Evolutionary conservation across 306 rosid genomes (phyloP).

Genomic region (Quercus parvula): DNA sequence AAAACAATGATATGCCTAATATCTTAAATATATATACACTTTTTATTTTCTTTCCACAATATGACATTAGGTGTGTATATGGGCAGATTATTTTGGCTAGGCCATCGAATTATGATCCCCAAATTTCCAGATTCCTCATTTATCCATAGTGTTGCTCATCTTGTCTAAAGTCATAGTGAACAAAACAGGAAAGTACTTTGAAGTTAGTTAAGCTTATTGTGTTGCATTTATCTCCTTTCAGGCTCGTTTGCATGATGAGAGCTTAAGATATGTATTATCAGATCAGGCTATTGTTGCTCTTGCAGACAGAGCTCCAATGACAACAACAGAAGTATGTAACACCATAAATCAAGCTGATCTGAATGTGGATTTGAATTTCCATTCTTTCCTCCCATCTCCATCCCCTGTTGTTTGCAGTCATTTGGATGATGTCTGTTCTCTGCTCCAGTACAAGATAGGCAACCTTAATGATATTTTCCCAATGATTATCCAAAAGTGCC

Average conservation of each 20-base stretch:
- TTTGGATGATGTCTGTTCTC: constrained; percentile 50
- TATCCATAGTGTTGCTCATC: neutral
- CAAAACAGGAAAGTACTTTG: constrained; percentile 7
- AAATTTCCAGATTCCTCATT: neutral
- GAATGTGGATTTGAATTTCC: constrained; percentile 46
- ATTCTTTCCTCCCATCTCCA: constrained; percentile 47
- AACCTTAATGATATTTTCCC: constrained; percentile 49
- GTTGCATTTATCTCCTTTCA: constrained; percentile 41
- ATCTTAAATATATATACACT: neutral
- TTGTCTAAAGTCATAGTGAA: neutral
- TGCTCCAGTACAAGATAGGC: constrained; percentile 52
- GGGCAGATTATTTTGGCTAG: neutral
- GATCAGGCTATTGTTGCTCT: constrained; percentile 81
- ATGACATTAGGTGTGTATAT: neutral
- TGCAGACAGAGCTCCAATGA: constrained; percentile 51
- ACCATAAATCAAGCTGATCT: constrained; percentile 57
- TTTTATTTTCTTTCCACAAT: neutral
- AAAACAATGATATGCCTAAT: neutral
- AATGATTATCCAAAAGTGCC: constrained; percentile 67
- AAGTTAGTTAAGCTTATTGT: constrained; percentile 20
- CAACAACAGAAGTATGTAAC: constrained; percentile 38
- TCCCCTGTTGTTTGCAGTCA: constrained; percentile 80
- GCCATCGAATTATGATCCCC: neutral
- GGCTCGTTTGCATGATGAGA: constrained; percentile 97
- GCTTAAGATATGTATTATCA: constrained; percentile 74